Percentiles rank a stretch among this genome's conserved stretches.
Conservation (phyloP, 441 rosid genomes). For the Adansonia gregorii region DNA sequence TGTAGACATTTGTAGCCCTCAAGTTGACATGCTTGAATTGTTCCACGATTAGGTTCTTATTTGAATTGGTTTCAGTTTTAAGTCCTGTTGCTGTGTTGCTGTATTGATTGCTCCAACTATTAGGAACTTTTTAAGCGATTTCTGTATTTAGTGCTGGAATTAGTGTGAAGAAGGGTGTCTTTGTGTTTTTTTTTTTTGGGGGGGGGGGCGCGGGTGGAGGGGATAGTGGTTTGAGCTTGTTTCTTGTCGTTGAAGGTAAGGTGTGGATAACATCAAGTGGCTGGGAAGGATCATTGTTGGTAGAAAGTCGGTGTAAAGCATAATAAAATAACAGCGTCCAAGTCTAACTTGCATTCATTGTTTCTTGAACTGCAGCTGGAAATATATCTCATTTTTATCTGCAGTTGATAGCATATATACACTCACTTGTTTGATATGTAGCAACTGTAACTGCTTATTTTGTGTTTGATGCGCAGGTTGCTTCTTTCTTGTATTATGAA, state of each 20-base stretch:
- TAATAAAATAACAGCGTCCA: neutral
- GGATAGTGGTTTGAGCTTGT: neutral
- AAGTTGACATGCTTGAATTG: neutral
- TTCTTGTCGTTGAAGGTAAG: neutral
- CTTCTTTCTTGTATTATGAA: conserved; percentile 85
- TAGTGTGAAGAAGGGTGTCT: neutral
- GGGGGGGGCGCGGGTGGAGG: neutral
- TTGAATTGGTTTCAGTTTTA: conserved; percentile 10
- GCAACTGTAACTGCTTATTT: conserved; percentile 22
- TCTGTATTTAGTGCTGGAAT: conserved; percentile 6
- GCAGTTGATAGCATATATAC: conserved; percentile 2
- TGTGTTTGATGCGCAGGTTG: conserved; percentile 58
- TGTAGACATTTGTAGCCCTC: neutral
- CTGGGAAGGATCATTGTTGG: neutral
- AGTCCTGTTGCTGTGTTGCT: neutral
- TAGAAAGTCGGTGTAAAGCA: neutral
- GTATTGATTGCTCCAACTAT: neutral
- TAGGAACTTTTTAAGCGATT: neutral
- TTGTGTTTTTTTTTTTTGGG: no score
- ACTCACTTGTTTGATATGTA: conserved; percentile 13
- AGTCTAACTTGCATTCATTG: neutral
- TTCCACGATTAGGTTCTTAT: neutral
- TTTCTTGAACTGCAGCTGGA: conserved; percentile 6
- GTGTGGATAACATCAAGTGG: neutral
- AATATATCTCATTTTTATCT: neutral